Conservation (phyloP, 805 yeast genomes). For the Lipomyces kockii region DNA sequence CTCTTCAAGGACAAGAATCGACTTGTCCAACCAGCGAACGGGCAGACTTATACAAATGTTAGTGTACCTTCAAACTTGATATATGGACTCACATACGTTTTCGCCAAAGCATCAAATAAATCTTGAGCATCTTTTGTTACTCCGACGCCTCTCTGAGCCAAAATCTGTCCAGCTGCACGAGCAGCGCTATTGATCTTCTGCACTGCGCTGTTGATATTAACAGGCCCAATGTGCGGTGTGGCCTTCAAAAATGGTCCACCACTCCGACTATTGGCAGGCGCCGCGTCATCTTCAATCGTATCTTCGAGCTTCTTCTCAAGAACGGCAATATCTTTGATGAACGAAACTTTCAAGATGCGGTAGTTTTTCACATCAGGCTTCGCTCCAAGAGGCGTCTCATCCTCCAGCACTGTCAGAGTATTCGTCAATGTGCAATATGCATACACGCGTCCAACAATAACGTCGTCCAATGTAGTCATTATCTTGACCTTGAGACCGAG, state of each 20-base stretch:
- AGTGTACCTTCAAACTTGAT: neutral
- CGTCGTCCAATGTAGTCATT: constrained; percentile 61
- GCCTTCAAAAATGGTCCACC: constrained; percentile 43
- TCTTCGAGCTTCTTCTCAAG: constrained; percentile 47
- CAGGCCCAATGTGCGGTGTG: constrained; percentile 46
- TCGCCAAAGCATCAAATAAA: constrained; percentile 52
- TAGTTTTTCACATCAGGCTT: constrained; percentile 45
- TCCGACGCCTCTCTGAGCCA: constrained; percentile 45
- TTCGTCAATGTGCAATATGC: constrained; percentile 58
- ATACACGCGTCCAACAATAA: constrained; percentile 65
- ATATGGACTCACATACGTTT: constrained; percentile 43
- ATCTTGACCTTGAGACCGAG: constrained; percentile 56
- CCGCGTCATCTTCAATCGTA: constrained; percentile 2
- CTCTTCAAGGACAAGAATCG: constrained; percentile 54
- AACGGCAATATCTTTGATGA: constrained; percentile 58
- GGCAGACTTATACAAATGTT: constrained; percentile 43
- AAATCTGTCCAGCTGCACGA: constrained; percentile 39
- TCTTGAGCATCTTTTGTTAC: constrained; percentile 52
- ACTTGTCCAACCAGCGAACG: constrained; percentile 51
- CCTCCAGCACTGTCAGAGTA: constrained; percentile 49
- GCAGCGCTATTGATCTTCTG: constrained; percentile 41
- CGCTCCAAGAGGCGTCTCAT: constrained; percentile 32
- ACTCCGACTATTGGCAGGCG: neutral
- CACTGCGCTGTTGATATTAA: constrained; percentile 43
- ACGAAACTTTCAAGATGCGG: constrained; percentile 60